Percentiles rank a stretch among this genome's conserved stretches.
Conservation (phyloP, 2,329 filamentous ascomycete species). For the Exophiala oligosperma region DNA sequence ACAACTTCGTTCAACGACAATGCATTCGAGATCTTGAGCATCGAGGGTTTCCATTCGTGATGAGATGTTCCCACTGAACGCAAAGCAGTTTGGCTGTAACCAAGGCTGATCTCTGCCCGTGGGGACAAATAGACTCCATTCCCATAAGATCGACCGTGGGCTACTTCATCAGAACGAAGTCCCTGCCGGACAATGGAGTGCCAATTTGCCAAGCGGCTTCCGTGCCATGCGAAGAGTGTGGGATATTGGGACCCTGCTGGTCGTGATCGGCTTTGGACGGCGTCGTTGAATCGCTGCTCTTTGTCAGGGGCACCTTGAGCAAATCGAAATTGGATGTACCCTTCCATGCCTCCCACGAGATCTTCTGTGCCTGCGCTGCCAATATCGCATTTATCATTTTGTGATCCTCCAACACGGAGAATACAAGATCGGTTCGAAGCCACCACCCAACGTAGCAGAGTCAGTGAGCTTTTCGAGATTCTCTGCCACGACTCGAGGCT, state of each 20-base stretch:
- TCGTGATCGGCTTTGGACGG: conserved; percentile 52
- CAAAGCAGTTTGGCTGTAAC: conserved; percentile 45
- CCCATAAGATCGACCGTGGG: conserved; percentile 70
- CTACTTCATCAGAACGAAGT: conserved; percentile 65
- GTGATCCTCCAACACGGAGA: conserved; percentile 63
- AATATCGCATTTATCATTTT: conserved; percentile 16
- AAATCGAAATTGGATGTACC: conserved; percentile 80
- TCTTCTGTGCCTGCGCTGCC: conserved; percentile 37
- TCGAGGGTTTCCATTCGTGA: conserved; percentile 65
- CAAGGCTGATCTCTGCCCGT: conserved; percentile 56
- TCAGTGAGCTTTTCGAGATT: conserved; percentile 65
- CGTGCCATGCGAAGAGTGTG: conserved; percentile 85
- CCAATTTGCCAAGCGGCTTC: conserved; percentile 76
- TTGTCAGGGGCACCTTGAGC: conserved; percentile 87
- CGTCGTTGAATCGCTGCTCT: conserved; percentile 70
- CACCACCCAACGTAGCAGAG: conserved; percentile 80
- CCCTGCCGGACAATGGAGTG: conserved; percentile 85
- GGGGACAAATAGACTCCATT: conserved; percentile 80
- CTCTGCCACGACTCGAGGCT: conserved; percentile 55
- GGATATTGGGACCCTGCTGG: conserved; percentile 52
- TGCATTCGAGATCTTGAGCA: conserved; percentile 58
- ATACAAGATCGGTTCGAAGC: conserved; percentile 88
- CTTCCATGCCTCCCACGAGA: conserved; percentile 62
- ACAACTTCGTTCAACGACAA: conserved; percentile 84
- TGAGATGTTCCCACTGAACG: neutral